These are phyloP conservation scores for Bonia amplexicaulis DNA, from an alignment of 176 grass and related monocot genomes.

Conservation along the genomic window DNA sequence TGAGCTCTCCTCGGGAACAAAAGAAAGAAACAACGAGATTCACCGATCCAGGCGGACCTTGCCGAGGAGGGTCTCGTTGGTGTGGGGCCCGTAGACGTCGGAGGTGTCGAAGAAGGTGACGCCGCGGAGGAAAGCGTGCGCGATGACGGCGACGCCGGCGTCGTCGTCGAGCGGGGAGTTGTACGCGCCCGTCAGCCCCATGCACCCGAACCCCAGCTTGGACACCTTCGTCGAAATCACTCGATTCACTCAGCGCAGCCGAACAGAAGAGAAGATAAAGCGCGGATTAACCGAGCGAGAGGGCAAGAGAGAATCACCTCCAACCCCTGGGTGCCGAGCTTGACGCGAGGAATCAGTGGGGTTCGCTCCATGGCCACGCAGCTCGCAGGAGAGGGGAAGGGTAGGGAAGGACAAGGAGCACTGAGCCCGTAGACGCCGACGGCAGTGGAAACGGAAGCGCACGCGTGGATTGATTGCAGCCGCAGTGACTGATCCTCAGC, in stretches of 20 bases:
- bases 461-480: no score
- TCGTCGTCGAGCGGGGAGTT: constrained; percentile 56
- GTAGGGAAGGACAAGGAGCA: background rate
- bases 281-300: background rate
- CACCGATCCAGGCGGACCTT: constrained; percentile 27
- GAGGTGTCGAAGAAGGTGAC: constrained; percentile 88
- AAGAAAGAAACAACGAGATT: background rate
- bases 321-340: constrained; percentile 45
- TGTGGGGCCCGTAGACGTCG: constrained; percentile 61
- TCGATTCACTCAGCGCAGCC: background rate
- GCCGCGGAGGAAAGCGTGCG: constrained; percentile 62
- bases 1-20: no score
- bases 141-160: constrained; percentile 45
- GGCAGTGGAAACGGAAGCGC: background rate
- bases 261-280: background rate
- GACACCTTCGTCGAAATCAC: constrained; percentile 50
- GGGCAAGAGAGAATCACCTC: constrained; percentile 20
- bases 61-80: constrained; percentile 70
- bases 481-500: no score
- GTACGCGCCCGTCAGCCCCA: constrained; percentile 52
- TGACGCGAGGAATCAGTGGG: constrained; percentile 26
- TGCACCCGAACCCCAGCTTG: constrained; percentile 79
- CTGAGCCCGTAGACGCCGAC: no score
- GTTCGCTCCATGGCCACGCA: constrained; percentile 27
- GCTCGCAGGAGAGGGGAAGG: background rate